A percentile compares a stretch with the other conserved stretches of the same genome.
Evolutionary conservation across 495 filamentous ascomycete genomes (phyloP).

Genomic region (Parathielavia appendiculata): DNA sequence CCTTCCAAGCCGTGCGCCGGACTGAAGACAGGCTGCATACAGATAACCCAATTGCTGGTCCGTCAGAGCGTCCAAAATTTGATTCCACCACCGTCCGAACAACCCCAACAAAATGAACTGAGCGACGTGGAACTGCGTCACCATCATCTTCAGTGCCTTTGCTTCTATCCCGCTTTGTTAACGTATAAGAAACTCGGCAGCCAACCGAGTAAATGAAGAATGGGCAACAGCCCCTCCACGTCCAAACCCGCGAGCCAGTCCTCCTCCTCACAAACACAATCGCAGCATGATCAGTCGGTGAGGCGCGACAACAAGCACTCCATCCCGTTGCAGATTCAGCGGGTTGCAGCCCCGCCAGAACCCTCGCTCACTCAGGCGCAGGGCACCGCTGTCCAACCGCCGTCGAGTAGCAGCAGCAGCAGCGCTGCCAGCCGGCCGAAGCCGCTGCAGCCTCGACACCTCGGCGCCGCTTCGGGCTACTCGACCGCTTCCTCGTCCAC

Average conservation of each 20-base stretch:
- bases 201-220: conserved; percentile 20
- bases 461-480: conserved; percentile 35
- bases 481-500: conserved; percentile 34
- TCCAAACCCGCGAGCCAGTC: conserved; percentile 24
- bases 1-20: background rate
- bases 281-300: conserved; percentile 29
- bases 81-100: background rate
- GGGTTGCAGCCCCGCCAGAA: conserved; percentile 49
- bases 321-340: conserved; percentile 33
- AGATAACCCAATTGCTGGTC: background rate
- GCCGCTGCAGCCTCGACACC: conserved; percentile 28
- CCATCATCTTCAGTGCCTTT: background rate
- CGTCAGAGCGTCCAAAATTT: background rate
- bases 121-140: background rate
- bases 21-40: conserved; percentile 4
- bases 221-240: conserved; percentile 39
- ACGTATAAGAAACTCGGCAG: conserved; percentile 14
- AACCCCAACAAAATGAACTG: conserved; percentile 5
- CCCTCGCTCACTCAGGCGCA: conserved; percentile 51
- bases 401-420: conserved; percentile 27
- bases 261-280: conserved; percentile 22
- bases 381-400: conserved; percentile 37
- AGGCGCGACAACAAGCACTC: conserved; percentile 32
- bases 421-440: conserved; percentile 36
- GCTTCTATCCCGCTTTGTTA: background rate